Percentiles rank a stretch among this genome's conserved stretches.
Evolutionary conservation across 768 basidiomycete species (phyloP).

Genomic region (Pholiota molesta): DNA sequence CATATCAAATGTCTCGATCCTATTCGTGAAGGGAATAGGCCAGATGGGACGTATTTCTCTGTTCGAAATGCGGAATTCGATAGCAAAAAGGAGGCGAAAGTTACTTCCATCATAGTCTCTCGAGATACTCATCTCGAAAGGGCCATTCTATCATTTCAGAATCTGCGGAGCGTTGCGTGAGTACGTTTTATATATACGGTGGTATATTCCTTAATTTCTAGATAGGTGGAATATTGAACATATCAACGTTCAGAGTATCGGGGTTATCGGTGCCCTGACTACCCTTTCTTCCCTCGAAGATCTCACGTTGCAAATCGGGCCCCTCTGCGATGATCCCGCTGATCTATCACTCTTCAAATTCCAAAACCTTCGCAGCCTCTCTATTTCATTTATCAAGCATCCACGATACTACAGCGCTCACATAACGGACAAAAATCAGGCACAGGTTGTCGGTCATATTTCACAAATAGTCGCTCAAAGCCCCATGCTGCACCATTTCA

Average conservation of each 20-base stretch:
- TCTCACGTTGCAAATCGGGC: background rate
- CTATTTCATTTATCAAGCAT: background rate
- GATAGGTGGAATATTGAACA: background rate
- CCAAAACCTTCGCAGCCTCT: background rate
- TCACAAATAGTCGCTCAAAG: background rate
- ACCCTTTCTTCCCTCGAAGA: background rate
- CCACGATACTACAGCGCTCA: background rate
- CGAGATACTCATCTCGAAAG: background rate
- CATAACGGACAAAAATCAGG: background rate
- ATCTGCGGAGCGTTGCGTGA: constrained; percentile 1
- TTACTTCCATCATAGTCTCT: background rate
- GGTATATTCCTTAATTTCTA: background rate
- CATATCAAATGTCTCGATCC: constrained; percentile 2
- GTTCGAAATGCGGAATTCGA: background rate
- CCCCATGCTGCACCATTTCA: background rate
- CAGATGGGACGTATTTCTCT: background rate
- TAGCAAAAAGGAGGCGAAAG: background rate
- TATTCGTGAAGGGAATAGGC: background rate
- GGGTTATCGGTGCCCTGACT: background rate
- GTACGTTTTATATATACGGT: background rate
- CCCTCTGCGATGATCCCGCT: background rate
- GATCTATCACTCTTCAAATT: background rate
- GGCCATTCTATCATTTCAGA: constrained; percentile 1
- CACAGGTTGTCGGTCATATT: background rate
- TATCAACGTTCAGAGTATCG: background rate